A percentile compares a stretch with the other conserved stretches of the same genome.
These are phyloP conservation scores for Vanrija sp. DNA, from an alignment of 1,284 basidiomycete species.

Conservation along the genomic window DNA sequence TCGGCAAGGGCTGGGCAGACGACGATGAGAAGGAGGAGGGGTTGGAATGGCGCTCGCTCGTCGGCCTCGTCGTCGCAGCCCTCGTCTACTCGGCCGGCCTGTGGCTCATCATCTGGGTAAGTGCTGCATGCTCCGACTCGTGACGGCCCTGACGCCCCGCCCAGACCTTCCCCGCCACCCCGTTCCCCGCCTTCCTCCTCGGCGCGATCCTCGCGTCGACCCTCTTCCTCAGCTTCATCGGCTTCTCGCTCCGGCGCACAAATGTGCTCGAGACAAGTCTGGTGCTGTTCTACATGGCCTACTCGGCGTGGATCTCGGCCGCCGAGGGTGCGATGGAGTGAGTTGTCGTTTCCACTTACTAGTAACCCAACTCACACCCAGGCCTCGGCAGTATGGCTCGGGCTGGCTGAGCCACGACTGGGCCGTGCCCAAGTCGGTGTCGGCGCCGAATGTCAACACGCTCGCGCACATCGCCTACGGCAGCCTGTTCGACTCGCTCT, in stretches of 20 bases:
- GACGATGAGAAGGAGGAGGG: constrained; percentile 47
- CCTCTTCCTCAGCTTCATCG: constrained; percentile 83
- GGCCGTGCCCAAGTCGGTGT: constrained; percentile 13
- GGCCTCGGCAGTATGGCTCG: constrained; percentile 40
- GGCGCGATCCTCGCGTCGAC: constrained; percentile 44
- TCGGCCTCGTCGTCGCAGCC: constrained; percentile 41
- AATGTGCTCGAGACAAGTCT: constrained; percentile 89
- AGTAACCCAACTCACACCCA: constrained; percentile 7
- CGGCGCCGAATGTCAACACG: constrained; percentile 17
- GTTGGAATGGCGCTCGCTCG: constrained; percentile 47
- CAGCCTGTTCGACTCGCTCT: constrained; percentile 31
- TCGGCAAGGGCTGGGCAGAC: constrained; percentile 49
- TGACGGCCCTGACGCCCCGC: constrained; percentile 4
- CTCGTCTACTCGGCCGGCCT: constrained; percentile 45
- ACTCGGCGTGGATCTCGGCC: constrained; percentile 47
- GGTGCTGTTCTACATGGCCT: constrained; percentile 75
- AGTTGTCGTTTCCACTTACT: constrained; percentile 12
- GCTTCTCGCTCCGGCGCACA: constrained; percentile 78
- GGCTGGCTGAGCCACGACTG: constrained; percentile 35
- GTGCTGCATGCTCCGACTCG: neutral
- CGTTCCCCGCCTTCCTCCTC: constrained; percentile 45
- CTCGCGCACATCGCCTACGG: constrained; percentile 27
- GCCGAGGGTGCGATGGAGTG: constrained; percentile 47
- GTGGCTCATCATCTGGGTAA: constrained; percentile 29
- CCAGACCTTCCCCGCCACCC: constrained; percentile 27